Conservation (phyloP, 192 early-diverging fungal genomes). For the Kickxella alabastrina region DNA sequence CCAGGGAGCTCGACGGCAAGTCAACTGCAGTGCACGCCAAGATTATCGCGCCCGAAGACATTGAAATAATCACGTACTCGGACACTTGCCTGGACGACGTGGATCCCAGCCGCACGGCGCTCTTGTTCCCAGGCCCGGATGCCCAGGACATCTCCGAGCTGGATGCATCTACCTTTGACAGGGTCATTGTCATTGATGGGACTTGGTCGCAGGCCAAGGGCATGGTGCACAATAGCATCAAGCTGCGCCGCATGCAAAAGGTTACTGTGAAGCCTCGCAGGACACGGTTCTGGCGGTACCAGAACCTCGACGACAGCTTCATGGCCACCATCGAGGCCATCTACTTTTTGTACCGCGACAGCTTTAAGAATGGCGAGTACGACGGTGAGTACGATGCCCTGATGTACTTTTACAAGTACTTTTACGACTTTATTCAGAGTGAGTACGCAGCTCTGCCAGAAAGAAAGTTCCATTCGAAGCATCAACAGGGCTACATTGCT, state of each 20-base stretch:
- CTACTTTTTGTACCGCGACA: constrained; percentile 89
- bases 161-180: constrained; percentile 63
- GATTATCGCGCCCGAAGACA: constrained; percentile 66
- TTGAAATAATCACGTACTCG: constrained; percentile 58
- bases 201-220: constrained; percentile 85
- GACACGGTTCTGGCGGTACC: constrained; percentile 92
- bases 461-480: constrained; percentile 55
- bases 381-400: constrained; percentile 82
- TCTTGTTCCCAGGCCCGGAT: constrained; percentile 83
- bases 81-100: constrained; percentile 54
- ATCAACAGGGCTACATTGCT: constrained; percentile 58
- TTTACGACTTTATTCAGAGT: constrained; percentile 83
- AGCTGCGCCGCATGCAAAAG: constrained; percentile 50
- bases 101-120: constrained; percentile 62
- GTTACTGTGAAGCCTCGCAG: constrained; percentile 67
- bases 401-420: constrained; percentile 86
- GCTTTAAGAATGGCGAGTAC: constrained; percentile 57
- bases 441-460: constrained; percentile 64
- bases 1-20: constrained; percentile 75
- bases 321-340: constrained; percentile 95
- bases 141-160: constrained; percentile 68
- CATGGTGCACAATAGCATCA: constrained; percentile 53
- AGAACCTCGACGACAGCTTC: constrained; percentile 65
- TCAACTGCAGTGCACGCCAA: constrained; percentile 85
- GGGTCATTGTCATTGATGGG: constrained; percentile 88